Evolutionary conservation across 495 filamentous ascomycete species (phyloP).

Genomic region (Aspergillus affinis): DNA sequence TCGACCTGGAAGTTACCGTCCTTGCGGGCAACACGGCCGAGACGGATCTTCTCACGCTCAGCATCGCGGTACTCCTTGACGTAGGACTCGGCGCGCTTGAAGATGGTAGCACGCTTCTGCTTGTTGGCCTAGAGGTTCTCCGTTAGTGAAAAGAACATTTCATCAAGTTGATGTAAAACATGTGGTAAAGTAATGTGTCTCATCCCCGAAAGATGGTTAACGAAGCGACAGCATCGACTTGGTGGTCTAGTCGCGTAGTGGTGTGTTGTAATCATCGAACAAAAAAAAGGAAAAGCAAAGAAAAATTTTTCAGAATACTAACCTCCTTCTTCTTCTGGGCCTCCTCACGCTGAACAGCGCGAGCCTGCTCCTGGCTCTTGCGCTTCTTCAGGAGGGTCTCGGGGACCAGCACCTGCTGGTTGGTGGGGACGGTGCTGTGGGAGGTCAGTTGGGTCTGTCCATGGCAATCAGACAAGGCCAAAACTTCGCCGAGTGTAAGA

Average conservation of each 20-base stretch:
- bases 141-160: constrained; percentile 40
- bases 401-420: constrained; percentile 91
- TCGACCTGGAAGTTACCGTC: constrained; percentile 91
- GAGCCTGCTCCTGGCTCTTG: constrained; percentile 98
- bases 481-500: constrained; percentile 82
- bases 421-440: constrained; percentile 76
- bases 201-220: constrained; percentile 99
- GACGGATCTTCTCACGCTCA: constrained; percentile 97
- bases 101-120: constrained; percentile 95
- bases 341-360: constrained; percentile 79
- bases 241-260: constrained; percentile 81
- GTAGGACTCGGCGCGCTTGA: constrained; percentile 99
- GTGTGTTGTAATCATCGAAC: constrained; percentile 74
- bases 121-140: constrained; percentile 72
- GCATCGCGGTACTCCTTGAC: constrained; percentile 98
- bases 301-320: constrained; percentile 39
- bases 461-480: constrained; percentile 54
- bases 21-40: constrained; percentile 82
- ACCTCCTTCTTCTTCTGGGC: constrained; percentile 87
- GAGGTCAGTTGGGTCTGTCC: constrained; percentile 73
- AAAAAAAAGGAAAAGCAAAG: constrained; percentile 22
- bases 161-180: constrained; percentile 20
- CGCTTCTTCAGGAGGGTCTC: constrained; percentile 99
- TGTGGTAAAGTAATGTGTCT: constrained; percentile 41
- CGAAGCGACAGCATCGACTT: constrained; percentile 93